Conservation (phyloP, 2,329 filamentous ascomycete genomes). For the Aspergillus versicolor region DNA sequence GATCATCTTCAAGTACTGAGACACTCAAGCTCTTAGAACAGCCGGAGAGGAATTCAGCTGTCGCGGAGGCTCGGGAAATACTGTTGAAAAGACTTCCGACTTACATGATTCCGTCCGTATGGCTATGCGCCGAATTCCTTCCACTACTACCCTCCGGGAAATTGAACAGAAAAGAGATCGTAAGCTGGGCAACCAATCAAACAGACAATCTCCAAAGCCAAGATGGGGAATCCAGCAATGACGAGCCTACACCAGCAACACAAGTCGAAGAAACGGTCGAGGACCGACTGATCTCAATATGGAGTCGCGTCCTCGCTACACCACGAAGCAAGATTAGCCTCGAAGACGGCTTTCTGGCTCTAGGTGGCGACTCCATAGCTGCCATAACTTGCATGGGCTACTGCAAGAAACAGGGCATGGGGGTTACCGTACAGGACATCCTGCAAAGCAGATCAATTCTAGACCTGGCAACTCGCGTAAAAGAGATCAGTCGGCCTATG, state of each 20-base stretch:
- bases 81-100: conserved; percentile 39
- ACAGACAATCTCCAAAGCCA: conserved; percentile 27
- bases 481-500: conserved; percentile 28
- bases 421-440: conserved; percentile 50
- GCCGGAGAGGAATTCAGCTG: conserved; percentile 19
- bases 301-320: conserved; percentile 42
- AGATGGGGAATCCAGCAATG: not conserved
- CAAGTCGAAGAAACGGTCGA: conserved; percentile 28
- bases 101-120: conserved; percentile 50
- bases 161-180: conserved; percentile 42
- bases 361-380: conserved; percentile 52
- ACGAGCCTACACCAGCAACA: not conserved
- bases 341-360: conserved; percentile 42
- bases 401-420: conserved; percentile 47
- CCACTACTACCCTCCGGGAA: conserved; percentile 49
- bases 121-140: conserved; percentile 45
- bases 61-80: conserved; percentile 29
- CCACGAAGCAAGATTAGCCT: conserved; percentile 32
- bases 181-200: conserved; percentile 32
- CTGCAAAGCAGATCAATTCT: conserved; percentile 49
- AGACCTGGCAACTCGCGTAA: conserved; percentile 33
- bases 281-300: conserved; percentile 32
- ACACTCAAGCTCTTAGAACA: conserved; percentile 27
- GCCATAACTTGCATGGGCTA: conserved; percentile 51
- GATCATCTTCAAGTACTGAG: conserved; percentile 17